Base-by-base conservation (phyloP, 192 early-diverging fungal genomes). In the Backusella macrospora region DNA sequence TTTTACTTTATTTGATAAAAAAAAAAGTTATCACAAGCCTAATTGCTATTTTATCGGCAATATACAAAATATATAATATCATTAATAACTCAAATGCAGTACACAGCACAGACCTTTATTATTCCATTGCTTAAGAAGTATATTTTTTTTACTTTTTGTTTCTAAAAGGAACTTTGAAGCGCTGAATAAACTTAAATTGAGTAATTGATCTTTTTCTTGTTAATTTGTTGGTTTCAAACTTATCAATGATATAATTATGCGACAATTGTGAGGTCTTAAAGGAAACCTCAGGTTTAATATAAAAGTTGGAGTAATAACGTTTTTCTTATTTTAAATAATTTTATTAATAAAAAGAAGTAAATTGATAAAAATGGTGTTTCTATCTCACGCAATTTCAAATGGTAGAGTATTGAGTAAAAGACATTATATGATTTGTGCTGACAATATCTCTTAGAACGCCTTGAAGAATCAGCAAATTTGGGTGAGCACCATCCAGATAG, bases 381-480 rank as follows among this genome's bases (percentile, higher is more conserved):
- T 76, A 12, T 70, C 74, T 43, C 69, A 62, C 40, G 74, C 74
- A 55, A 59, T 76, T 7, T 71, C 75, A n/a, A 45, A 76, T n/a
- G 59, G 75, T 76, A 71, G 71, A 47, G 15, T 18, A 6, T 55
- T 37, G 7, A 2, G 42, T 65, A 13, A 15, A 21, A 29, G 12
- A 67, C 3, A 39, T 12, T 26, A 26, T 14, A n/a, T 9, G 23
- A 23, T 34, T n/a, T 16, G 1, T 10, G 18, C 18, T 15, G 12
- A 29, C 4, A 21, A 18, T 15, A 16, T 18, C 38, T 49, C 63
- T 9, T 15, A 79, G 78, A 64, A 45, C 78, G 73, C n/a, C 55
- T 75, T 40, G 34, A 67, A 26, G 70, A 79, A 39, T 29, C 71
- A 12, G 68, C 47, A 15, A 47, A 46, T 46, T 64, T 72, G n/a